Percentiles rank a stretch among this genome's conserved stretches.
Conservation (phyloP, 345 rosid species). For the Bruguiera gymnorhiza region DNA sequence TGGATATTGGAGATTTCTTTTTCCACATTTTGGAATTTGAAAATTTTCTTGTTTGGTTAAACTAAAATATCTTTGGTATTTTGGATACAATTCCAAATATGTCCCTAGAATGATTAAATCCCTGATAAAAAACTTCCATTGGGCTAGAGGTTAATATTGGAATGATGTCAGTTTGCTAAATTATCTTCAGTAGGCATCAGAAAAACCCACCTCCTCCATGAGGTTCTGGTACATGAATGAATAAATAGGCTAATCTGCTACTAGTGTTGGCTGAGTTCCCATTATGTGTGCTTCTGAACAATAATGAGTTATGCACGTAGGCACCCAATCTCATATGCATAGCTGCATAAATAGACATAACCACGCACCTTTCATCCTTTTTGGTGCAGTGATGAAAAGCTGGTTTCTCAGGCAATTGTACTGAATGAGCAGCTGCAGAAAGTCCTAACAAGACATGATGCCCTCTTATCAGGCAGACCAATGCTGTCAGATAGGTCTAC, state of each 20-base stretch:
- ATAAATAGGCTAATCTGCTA: background rate
- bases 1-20: no score
- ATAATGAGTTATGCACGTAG: background rate
- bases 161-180: no score
- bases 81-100: no score
- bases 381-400: constrained; percentile 67
- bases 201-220: no score
- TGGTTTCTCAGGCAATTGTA: constrained; percentile 86
- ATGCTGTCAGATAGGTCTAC: constrained; percentile 17
- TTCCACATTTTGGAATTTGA: no score
- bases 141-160: no score
- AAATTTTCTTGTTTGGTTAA: no score
- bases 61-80: no score
- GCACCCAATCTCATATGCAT: background rate
- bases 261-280: background rate
- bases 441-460: constrained; percentile 73
- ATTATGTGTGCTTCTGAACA: background rate
- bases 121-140: no score
- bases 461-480: constrained; percentile 50
- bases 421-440: constrained; percentile 90
- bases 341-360: background rate
- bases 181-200: background rate
- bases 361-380: constrained; percentile 1
- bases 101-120: no score
- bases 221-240: no score